A percentile compares a stretch with the other conserved stretches of the same genome.
Conservation (phyloP, 495 filamentous ascomycete genomes). For the Talaromyces liani region DNA sequence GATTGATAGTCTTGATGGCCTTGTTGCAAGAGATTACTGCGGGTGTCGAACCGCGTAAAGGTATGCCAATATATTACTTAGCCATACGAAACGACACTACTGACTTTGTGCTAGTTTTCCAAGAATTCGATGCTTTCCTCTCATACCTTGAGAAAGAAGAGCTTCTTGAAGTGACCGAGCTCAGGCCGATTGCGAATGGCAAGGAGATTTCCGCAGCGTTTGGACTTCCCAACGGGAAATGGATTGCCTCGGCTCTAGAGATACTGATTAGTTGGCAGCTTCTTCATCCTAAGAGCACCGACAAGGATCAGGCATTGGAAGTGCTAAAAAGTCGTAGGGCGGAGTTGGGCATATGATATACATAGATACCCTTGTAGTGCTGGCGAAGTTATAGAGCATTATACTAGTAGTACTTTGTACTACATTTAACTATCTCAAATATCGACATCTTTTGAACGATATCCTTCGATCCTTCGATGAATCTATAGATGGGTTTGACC, state of each 20-base stretch:
- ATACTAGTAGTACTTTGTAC: background rate
- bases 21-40: conserved; percentile 58
- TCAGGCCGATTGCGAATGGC: conserved; percentile 61
- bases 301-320: conserved; percentile 56
- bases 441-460: background rate
- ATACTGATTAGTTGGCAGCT: conserved; percentile 80
- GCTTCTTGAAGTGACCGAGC: conserved; percentile 32
- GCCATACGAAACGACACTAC: background rate
- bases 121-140: conserved; percentile 40
- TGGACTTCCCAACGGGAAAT: conserved; percentile 58
- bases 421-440: background rate
- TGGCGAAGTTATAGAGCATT: background rate
- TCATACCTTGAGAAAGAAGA: conserved; percentile 31
- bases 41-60: conserved; percentile 21
- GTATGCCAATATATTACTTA: conserved; percentile 15
- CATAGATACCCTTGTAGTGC: conserved; percentile 5
- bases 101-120: conserved; percentile 22
- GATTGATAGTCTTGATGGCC: conserved; percentile 61
- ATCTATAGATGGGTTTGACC: background rate
- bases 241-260: conserved; percentile 69
- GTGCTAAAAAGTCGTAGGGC: conserved; percentile 46
- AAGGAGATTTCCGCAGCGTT: conserved; percentile 55
- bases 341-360: conserved; percentile 45
- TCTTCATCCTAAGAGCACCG: conserved; percentile 57
- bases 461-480: background rate